Conservation (phyloP, 1,284 basidiomycete genomes). For the Melampsora americana region DNA sequence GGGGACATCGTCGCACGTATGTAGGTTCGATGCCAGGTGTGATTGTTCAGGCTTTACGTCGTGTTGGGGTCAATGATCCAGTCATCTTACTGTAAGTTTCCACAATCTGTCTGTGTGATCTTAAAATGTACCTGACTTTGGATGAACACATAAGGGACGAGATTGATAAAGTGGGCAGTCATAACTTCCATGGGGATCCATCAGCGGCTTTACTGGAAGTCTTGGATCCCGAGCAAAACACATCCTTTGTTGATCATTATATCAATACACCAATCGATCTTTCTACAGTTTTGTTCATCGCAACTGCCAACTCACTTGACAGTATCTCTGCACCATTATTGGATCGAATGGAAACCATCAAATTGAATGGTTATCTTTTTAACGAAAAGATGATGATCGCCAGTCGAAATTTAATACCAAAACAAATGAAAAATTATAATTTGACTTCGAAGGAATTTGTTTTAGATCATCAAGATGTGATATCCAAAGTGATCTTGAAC, state of each 20-base stretch:
- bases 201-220: constrained; percentile 57
- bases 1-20: constrained; percentile 54
- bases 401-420: constrained; percentile 68
- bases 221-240: constrained; percentile 56
- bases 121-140: not conserved
- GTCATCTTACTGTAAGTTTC: constrained; percentile 53
- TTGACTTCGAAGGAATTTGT: constrained; percentile 58
- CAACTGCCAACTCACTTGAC: constrained; percentile 56
- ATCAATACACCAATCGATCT: constrained; percentile 53
- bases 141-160: constrained; percentile 51
- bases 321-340: constrained; percentile 56
- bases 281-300: constrained; percentile 55
- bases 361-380: constrained; percentile 56
- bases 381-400: constrained; percentile 57
- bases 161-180: constrained; percentile 56
- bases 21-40: constrained; percentile 62
- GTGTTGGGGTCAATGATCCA: constrained; percentile 56
- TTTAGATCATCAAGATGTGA: constrained; percentile 65
- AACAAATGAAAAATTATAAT: constrained; percentile 74
- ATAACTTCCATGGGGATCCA: constrained; percentile 56
- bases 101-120: not conserved
- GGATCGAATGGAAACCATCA: constrained; percentile 56
- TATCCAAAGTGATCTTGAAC: constrained; percentile 68
- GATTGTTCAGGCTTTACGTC: constrained; percentile 57
- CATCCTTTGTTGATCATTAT: constrained; percentile 56